Evolutionary conservation across 768 basidiomycete species (phyloP).

Genomic region (Candolleomyces eurysporus): DNA sequence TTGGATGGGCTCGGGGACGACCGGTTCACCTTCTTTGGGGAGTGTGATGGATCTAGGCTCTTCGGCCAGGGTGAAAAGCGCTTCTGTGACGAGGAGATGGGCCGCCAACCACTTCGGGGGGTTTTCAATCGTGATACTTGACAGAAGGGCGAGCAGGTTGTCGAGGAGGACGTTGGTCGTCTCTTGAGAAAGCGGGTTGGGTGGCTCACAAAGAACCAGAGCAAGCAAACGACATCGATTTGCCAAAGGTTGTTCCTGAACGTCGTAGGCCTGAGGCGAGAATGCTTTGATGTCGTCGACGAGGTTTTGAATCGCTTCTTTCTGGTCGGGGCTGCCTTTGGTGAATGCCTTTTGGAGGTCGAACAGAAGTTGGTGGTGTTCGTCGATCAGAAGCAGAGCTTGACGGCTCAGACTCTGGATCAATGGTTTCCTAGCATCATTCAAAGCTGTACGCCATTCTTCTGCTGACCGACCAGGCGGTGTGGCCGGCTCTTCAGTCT

Average conservation of each 20-base stretch:
- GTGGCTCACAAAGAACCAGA: conserved; percentile 74
- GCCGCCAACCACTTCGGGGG: conserved; percentile 88
- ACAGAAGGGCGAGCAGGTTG: conserved; percentile 61
- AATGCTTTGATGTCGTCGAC: conserved; percentile 75
- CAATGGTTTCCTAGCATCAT: conserved; percentile 62
- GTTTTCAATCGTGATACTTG: conserved; percentile 53
- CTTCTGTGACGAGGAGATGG: conserved; percentile 82
- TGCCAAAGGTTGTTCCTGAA: conserved; percentile 72
- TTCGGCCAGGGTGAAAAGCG: conserved; percentile 72
- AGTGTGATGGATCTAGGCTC: conserved; percentile 63
- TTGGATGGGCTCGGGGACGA: conserved; percentile 47
- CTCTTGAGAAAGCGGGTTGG: conserved; percentile 50
- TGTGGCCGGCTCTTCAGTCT: not conserved
- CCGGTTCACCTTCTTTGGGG: conserved; percentile 70
- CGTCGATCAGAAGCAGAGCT: conserved; percentile 79
- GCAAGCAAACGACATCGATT: conserved; percentile 86
- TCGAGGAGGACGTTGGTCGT: conserved; percentile 64
- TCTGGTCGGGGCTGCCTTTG: conserved; percentile 57
- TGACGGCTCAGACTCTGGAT: conserved; percentile 62
- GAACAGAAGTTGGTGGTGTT: conserved; percentile 84
- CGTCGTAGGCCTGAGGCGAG: conserved; percentile 61
- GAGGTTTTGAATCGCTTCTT: conserved; percentile 66
- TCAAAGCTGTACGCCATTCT: conserved; percentile 65
- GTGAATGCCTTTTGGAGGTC: conserved; percentile 84
- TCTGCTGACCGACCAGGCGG: conserved; percentile 45